A percentile compares a stretch with the other conserved stretches of the same genome.
Conservation (phyloP, 345 rosid species). For the Syzygium aromaticum region DNA sequence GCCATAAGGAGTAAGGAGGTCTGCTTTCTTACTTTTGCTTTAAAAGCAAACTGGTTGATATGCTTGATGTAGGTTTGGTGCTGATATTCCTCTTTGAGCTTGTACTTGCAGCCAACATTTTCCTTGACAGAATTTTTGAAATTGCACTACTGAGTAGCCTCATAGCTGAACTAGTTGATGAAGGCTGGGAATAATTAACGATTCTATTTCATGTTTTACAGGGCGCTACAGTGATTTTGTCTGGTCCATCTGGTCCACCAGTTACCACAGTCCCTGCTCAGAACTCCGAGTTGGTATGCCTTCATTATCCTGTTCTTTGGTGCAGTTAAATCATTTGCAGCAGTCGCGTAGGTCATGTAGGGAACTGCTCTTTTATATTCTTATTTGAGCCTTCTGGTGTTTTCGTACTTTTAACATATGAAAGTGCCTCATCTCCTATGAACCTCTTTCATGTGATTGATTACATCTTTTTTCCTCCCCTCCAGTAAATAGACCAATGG, state of each 20-base stretch:
- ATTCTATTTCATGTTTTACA: conserved; percentile 26
- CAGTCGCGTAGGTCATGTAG: not conserved
- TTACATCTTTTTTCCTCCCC: not conserved
- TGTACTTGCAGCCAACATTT: not conserved
- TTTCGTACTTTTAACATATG: not conserved
- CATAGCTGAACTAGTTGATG: not conserved
- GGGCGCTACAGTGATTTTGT: conserved; percentile 88
- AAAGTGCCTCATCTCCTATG: not conserved
- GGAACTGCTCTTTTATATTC: not conserved
- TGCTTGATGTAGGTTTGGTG: not conserved
- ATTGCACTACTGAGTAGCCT: not conserved
- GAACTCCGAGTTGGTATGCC: conserved; percentile 78
- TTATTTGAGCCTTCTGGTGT: not conserved
- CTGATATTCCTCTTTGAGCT: not conserved
- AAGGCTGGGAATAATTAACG: not conserved
- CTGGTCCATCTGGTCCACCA: conserved; percentile 99
- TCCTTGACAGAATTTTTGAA: not conserved
- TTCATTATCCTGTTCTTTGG: not conserved
- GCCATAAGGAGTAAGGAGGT: conserved; percentile 99
- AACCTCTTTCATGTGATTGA: not conserved
- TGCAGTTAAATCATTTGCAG: not conserved
- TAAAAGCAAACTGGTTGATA: not conserved
- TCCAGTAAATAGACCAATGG: not conserved
- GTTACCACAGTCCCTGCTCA: conserved; percentile 75
- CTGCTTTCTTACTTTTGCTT: conserved; percentile 1